Evolutionary conservation across 306 rosid genomes (phyloP).

Genomic region (Vigna unguiculata): DNA sequence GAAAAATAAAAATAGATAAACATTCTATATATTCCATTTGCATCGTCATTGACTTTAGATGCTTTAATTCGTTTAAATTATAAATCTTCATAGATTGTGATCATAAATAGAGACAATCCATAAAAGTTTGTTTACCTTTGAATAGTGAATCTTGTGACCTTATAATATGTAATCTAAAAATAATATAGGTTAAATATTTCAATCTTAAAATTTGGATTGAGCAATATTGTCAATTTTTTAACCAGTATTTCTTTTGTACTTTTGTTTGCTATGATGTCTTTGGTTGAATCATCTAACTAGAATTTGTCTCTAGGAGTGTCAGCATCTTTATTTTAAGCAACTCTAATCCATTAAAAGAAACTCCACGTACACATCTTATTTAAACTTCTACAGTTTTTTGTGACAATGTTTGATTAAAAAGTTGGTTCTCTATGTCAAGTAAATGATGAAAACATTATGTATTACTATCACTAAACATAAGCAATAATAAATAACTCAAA

Average conservation of each 20-base stretch:
- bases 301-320: background rate
- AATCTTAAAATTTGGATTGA: background rate
- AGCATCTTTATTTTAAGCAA: background rate
- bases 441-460: background rate
- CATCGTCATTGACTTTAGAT: no score
- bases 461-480: background rate
- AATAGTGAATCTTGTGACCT: background rate
- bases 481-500: background rate
- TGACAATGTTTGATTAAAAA: background rate
- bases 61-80: no score
- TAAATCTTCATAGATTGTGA: no score
- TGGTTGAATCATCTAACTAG: background rate
- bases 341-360: background rate
- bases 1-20: no score
- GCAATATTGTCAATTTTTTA: background rate
- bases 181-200: background rate
- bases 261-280: background rate
- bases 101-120: no score
- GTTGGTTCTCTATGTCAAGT: background rate
- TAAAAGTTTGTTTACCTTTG: no score
- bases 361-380: background rate
- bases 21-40: no score
- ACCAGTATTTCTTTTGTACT: background rate
- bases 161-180: background rate
- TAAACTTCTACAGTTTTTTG: background rate